Evolutionary conservation across 78 protist genomes (phyloP), one percentile per base, ranked within the genome.

Genomic region (Pigoraptor vietnamica): DNA sequence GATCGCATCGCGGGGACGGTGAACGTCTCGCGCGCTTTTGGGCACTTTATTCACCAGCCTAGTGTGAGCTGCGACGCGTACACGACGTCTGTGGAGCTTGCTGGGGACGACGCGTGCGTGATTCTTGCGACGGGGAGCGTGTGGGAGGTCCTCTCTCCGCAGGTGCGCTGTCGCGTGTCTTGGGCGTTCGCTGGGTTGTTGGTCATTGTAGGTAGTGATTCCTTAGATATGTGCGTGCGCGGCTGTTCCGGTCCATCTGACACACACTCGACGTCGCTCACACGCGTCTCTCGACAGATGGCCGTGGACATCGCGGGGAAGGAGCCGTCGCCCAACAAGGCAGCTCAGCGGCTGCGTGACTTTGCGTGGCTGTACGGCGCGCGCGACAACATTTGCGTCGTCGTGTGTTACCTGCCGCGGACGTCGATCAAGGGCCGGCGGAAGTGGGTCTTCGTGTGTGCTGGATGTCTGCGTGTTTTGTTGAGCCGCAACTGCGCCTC

Each of bases 111-210:
- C 34, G 92, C 89, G 87, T 91, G 91, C 87, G 37, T 91, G 32
- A 40, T 90, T 19, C 90, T 94, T 0, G 95, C 93, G 37, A 91
- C 91, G 24, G 93, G 91, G 40, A 93, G 95, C 14, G 56, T 94
- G 24, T 94, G 95, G 95, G 95, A 94, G 25, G 95, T 94, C n/a
- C 10, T 94, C 84, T 24, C 92, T 39, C 40, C 48, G 67, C 67
- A 48, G 67, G 67, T 48, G 6, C 36, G 37, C 14, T 48, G 6
- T 48, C 14, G 67, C 14, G 67, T 48, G 67, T 48, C 29, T 48
- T 6, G 6, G 67, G 6, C 29, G 6, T 6, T 48, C 29, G 6
- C 29, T 48, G 67, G 6, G 67, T 48, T n/a, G n/a, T n/a, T n/a
- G n/a, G n/a, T n/a, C n/a, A n/a, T n/a, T n/a, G n/a, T n/a, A n/a